Evolutionary conservation across 306 rosid genomes (phyloP).

Genomic region (Fragaria ananassa): DNA sequence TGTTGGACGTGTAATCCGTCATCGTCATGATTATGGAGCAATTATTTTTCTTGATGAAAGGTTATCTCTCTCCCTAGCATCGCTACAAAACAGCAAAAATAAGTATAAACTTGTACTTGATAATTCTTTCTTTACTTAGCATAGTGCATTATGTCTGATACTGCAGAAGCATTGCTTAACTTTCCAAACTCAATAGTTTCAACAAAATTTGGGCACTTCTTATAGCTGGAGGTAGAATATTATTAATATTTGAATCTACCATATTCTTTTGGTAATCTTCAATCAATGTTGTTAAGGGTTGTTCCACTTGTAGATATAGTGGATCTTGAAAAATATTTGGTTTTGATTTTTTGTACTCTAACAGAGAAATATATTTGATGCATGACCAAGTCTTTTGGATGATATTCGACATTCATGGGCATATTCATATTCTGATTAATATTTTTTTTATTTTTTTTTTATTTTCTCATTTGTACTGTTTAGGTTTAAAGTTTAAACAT

Average conservation of each 20-base stretch:
- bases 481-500: not conserved
- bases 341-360: not conserved
- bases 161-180: not conserved
- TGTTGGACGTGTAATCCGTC: constrained; percentile 97
- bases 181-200: not conserved
- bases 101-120: not conserved
- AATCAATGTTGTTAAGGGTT: not conserved
- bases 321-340: not conserved
- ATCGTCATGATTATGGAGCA: constrained; percentile 95
- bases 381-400: not conserved
- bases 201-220: not conserved
- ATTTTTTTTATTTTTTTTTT: not conserved
- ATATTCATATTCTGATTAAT: not conserved
- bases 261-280: not conserved
- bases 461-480: not conserved
- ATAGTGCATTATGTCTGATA: not conserved
- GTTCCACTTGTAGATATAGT: not conserved
- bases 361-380: not conserved
- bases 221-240: not conserved
- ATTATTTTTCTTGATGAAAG: constrained; percentile 92
- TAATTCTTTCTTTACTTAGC: not conserved
- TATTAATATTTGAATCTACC: not conserved
- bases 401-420: not conserved
- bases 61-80: constrained; percentile 23
- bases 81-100: not conserved